These are phyloP conservation scores for Colletotrichum sp. DNA, from an alignment of 2,329 filamentous ascomycete species.

Conservation along the genomic window DNA sequence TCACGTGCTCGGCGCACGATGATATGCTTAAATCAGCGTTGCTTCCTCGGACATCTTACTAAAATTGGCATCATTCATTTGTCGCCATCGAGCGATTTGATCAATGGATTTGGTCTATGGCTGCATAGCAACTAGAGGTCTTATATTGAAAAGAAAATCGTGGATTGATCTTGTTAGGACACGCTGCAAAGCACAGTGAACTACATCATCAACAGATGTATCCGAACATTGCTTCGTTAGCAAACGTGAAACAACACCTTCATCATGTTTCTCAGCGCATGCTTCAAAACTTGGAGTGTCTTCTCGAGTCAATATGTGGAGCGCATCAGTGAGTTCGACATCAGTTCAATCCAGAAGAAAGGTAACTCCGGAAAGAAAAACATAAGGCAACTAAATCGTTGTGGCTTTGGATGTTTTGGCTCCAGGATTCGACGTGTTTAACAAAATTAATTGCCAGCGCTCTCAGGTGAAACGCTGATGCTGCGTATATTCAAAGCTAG, in stretches of 20 bases:
- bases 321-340: no score
- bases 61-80: neutral
- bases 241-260: neutral
- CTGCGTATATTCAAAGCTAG: neutral
- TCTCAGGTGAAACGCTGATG: neutral
- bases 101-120: no score
- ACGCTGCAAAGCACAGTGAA: neutral
- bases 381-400: no score
- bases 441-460: neutral
- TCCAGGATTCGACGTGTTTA: no score
- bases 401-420: no score
- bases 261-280: neutral
- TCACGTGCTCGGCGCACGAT: neutral
- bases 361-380: no score
- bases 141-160: neutral
- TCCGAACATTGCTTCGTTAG: neutral
- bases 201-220: neutral
- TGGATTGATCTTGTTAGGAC: fast-evolving
- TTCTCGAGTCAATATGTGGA: neutral
- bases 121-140: no score
- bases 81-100: neutral
- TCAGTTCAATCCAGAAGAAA: no score
- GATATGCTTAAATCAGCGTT: fast-evolving
- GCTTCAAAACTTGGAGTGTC: neutral
- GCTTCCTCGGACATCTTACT: neutral